A percentile compares a stretch with the other conserved stretches of the same genome.
Evolutionary conservation across 2,329 filamentous ascomycete species (phyloP).

Genomic region (Ceratocystis alfenasii): DNA sequence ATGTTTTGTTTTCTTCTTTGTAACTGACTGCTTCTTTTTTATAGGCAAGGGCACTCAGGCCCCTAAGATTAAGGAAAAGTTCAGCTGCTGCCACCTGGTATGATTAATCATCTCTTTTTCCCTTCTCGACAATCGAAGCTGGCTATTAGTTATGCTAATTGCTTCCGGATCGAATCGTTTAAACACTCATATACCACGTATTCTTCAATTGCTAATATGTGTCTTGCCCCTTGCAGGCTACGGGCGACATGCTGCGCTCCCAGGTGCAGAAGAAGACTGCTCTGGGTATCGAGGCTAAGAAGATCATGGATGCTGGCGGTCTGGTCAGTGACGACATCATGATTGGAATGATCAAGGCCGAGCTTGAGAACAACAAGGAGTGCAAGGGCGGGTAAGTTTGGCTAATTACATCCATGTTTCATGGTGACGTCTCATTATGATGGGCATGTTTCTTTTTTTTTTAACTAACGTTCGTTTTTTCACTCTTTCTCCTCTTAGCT

Average conservation of each 20-base stretch:
- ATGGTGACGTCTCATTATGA: too few species aligned
- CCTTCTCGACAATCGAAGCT: neutral
- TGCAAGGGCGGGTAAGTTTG: conserved; percentile 83
- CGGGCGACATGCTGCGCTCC: conserved; percentile 96
- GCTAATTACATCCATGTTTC: neutral
- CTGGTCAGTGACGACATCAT: conserved; percentile 98
- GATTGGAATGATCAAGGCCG: conserved; percentile 98
- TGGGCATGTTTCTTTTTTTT: neutral
- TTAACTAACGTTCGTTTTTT: neutral
- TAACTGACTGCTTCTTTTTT: conserved; percentile 12
- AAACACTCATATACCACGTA: neutral
- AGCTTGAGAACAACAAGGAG: conserved; percentile 86
- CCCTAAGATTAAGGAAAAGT: conserved; percentile 96
- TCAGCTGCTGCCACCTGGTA: conserved; percentile 93
- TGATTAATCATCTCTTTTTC: conserved; percentile 28
- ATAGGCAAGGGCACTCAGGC: conserved; percentile 97
- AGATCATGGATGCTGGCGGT: conserved; percentile 98
- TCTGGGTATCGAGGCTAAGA: conserved; percentile 92
- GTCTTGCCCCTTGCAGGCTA: conserved; percentile 51
- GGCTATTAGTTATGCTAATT: neutral
- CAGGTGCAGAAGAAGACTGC: conserved; percentile 96
- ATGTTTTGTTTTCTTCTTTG: conserved; percentile 2
- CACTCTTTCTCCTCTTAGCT: conserved; percentile 41
- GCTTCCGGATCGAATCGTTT: neutral
- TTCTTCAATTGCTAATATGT: conserved; percentile 21